Evolutionary conservation across 768 basidiomycete genomes (phyloP).

Genomic region (Pleurotus pulmonarius): DNA sequence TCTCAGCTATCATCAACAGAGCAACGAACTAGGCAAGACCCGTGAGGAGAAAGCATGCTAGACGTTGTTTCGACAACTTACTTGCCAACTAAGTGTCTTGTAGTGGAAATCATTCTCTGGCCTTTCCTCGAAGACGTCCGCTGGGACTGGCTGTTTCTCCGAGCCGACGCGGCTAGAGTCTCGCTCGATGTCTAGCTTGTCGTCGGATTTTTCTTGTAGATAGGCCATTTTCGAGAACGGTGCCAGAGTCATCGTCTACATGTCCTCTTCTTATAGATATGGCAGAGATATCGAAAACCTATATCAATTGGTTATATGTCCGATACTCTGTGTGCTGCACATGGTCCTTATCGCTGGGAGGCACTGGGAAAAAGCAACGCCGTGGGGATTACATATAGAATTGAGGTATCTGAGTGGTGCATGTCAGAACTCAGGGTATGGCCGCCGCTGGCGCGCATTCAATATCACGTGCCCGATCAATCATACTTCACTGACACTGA

Average conservation of each 20-base stretch:
- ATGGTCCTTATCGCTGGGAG: not conserved
- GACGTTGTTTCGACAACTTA: conserved; percentile 8
- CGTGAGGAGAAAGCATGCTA: not conserved
- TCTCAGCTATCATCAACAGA: conserved; percentile 54
- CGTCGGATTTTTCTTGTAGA: conserved; percentile 1
- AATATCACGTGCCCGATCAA: too few relatives aligned
- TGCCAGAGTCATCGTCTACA: too few relatives aligned
- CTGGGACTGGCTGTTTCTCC: conserved; percentile 25
- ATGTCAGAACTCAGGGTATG: too few relatives aligned
- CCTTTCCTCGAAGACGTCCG: conserved; percentile 43
- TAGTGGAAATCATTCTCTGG: conserved; percentile 44
- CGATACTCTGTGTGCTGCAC: not conserved
- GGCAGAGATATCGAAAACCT: too few relatives aligned
- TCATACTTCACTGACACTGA: too few relatives aligned
- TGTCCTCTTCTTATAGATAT: too few relatives aligned
- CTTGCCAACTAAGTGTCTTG: conserved; percentile 53
- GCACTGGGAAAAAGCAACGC: not conserved
- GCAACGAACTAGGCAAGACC: conserved; percentile 34
- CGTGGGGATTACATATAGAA: too few relatives aligned
- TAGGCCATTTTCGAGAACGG: not conserved
- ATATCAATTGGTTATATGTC: too few relatives aligned
- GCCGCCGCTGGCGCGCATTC: too few relatives aligned
- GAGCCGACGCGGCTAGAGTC: not conserved
- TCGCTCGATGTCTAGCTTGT: conserved; percentile 16
- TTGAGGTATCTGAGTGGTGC: too few relatives aligned